Base-by-base conservation (phyloP, 805 yeast genomes). In the Candida berthetii region DNA sequence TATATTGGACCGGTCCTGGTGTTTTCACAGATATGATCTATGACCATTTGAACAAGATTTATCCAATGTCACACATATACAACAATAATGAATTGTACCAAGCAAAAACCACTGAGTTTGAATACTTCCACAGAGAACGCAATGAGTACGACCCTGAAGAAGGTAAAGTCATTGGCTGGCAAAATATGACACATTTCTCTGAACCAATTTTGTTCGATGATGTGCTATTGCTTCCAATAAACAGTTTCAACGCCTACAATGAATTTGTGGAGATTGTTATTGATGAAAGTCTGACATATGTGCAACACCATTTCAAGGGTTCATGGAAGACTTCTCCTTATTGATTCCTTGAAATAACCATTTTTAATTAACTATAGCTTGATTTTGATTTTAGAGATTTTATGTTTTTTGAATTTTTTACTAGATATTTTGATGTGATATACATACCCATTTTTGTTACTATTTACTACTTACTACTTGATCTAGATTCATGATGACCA, bases 181-280 rank as follows among this genome's bases (percentile, higher is more conserved):
- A 69, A 46, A 50, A 68, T 13, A 78, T 83, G 56, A 76, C 83
- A 4, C 71, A 76, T 0, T 60, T 82, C 59, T 51, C 58, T 29
- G 56, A 60, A 35, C 84, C 86, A 2, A 63, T 70, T 17, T 58
- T 73, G 7, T 48, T 78, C 3, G 83, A 82, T 47, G 89, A 83
- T 58, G 76, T 83, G 13, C 58, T 83, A 59, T 68, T 83, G 3
- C 64, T 82, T 43, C 90, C 90, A 20, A 78, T 78, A 41, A 78
- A 83, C 2, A 63, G 78, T 15, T 78, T 78, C 50, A 69, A 77
- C 46, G 83, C 84, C 0, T 78, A 72, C 37, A 81, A 77, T 27
- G 74, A 74, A 7, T 81, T 74, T 44, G 78, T 76, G 82, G 83
- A 83, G 3, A 61, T 82, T 37, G 43, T 53, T 14, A 54, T 55